Conservation (phyloP, 2,329 filamentous ascomycete genomes). For the Botrytis fragariae region DNA sequence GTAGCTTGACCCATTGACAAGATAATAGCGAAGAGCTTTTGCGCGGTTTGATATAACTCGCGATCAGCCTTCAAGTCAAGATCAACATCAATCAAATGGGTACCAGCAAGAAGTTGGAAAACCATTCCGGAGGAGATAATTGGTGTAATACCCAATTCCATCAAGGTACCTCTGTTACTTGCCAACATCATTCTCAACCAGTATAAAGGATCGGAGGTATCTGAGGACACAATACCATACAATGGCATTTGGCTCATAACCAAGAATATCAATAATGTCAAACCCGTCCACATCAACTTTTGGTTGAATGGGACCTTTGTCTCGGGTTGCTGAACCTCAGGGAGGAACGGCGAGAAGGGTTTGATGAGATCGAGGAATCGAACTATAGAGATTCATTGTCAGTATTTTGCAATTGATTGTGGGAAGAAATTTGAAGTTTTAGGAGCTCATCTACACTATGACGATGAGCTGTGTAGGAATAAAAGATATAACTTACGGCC, state of each 20-base stretch:
- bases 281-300: conserved; percentile 91
- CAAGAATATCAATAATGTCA: conserved; percentile 96
- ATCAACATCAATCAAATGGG: conserved; percentile 99
- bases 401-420: conserved; percentile 27
- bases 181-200: conserved; percentile 99
- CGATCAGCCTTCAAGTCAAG: conserved; percentile 99
- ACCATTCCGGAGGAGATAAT: conserved; percentile 99
- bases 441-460: conserved; percentile 11
- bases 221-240: conserved; percentile 98
- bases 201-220: conserved; percentile 97
- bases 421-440: conserved; percentile 25
- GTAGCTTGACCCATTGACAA: conserved; percentile 96
- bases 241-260: conserved; percentile 99
- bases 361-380: conserved; percentile 99
- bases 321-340: conserved; percentile 97
- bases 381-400: conserved; percentile 54
- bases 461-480: conserved; percentile 20
- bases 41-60: conserved; percentile 98
- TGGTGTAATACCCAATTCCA: conserved; percentile 95
- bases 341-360: conserved; percentile 98
- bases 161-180: conserved; percentile 93
- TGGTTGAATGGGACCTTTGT: conserved; percentile 99
- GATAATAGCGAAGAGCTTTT: conserved; percentile 98
- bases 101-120: conserved; percentile 98
- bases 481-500: conserved; percentile 39